Evolutionary conservation across 2,329 filamentous ascomycete genomes (phyloP), one percentile per base, ranked within the genome.

Genomic region (Claviceps capensis): DNA sequence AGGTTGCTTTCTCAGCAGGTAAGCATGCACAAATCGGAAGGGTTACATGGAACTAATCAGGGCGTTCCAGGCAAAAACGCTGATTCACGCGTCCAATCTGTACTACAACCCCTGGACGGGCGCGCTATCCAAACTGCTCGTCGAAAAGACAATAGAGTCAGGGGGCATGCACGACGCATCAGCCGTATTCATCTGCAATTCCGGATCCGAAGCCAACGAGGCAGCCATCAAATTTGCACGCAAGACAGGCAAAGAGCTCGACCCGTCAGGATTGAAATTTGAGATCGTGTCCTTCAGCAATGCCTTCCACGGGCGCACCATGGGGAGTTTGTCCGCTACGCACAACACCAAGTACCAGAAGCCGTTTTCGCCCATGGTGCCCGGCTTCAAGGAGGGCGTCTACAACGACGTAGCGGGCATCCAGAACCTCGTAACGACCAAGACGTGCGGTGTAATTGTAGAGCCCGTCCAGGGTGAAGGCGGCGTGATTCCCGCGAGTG

Each of bases 381-480:
- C 93, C 0, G 93, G 93, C 2, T 97, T 95, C 73, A 82, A 74
- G 63, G 88, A 93, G 63, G 91, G 88, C 50, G 83, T 73, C 7
- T 94, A 83, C 73, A 97, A 98, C 64, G 85, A 97, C 63, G 71
- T 91, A 13, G 76, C 72, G 2, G 82, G 74, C 16, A 78, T 98
- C 50, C 71, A 83, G 17, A 76, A 77, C 1, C 72, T 95, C 17
- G 82, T 98, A 34, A 95, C 85, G 0, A 82, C 88, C 19, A 81
- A 83, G 59, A 97, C 93, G 0, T 96, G 90, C 62, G 90, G 88
- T 63, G 93, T 98, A 19, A 90, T 98, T 53, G 79, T 98, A 46
- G 93, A 98, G 74, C 93, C 93, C 8, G 95, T 98, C 55, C 93
- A 98, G 70, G 93, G 93, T 53, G 93, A 98, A 71, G 93, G 93